These are phyloP conservation scores for Piper longum DNA, from an alignment of 164 flowering plant species.

Conservation along the genomic window DNA sequence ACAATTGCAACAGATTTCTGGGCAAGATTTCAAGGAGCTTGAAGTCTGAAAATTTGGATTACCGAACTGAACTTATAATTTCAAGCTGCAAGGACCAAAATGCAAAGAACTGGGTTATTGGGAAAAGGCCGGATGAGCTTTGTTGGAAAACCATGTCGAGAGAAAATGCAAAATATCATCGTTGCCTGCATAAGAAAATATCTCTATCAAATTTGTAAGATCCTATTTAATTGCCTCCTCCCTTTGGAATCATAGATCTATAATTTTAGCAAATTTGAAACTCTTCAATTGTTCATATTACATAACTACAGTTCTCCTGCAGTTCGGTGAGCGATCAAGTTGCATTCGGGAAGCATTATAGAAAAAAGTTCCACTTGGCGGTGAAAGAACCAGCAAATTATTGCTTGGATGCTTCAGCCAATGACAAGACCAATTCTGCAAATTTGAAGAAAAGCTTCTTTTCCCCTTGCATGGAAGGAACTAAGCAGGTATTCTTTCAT, in stretches of 20 bases:
- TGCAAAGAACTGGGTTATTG: slow-evolving; percentile 42
- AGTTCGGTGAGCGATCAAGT: slow-evolving; percentile 29
- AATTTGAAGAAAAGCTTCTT: slow-evolving; percentile 26
- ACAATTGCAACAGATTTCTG: slow-evolving; percentile 1
- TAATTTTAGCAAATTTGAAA: background rate
- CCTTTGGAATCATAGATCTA: background rate
- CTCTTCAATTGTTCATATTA: background rate
- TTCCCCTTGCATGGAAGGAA: slow-evolving; percentile 42
- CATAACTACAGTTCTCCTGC: background rate
- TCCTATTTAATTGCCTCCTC: background rate
- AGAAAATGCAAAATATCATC: slow-evolving; percentile 18
- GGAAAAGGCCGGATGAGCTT: slow-evolving; percentile 30
- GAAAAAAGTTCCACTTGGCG: slow-evolving; percentile 31
- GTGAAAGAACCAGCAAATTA: slow-evolving; percentile 14
- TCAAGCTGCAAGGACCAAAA: slow-evolving; percentile 37
- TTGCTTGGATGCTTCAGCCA: slow-evolving; percentile 59
- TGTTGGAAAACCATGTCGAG: slow-evolving; percentile 47
- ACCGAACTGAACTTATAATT: slow-evolving; percentile 22
- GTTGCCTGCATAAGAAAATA: slow-evolving; percentile 43
- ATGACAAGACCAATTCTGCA: slow-evolving; percentile 30
- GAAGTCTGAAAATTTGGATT: slow-evolving; percentile 3
- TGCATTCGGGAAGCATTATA: slow-evolving; percentile 15
- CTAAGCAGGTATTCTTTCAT: slow-evolving; percentile 49
- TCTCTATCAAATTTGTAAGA: slow-evolving; percentile 26
- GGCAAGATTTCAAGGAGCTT: slow-evolving; percentile 5